Conservation (phyloP, 805 yeast species). For the Soucietia sequanensis region DNA sequence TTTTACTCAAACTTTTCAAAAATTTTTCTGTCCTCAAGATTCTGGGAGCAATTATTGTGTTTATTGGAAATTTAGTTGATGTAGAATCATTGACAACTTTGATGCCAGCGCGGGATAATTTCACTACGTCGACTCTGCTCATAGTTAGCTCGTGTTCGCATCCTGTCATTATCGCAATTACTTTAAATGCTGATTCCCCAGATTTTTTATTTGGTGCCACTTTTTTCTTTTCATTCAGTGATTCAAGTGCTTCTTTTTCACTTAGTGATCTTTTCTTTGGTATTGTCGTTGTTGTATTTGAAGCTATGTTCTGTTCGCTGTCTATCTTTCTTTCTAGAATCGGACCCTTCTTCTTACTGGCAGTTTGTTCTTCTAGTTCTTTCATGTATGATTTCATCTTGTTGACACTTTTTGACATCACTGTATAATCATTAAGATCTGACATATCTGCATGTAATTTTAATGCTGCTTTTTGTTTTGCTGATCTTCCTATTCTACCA, state of each 20-base stretch:
- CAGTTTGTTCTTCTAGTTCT: conserved; percentile 21
- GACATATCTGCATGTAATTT: conserved; percentile 69
- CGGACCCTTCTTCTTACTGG: conserved; percentile 4
- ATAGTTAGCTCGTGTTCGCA: conserved; percentile 48
- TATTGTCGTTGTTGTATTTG: conserved; percentile 2
- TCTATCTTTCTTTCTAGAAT: conserved; percentile 20
- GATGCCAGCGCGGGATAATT: conserved; percentile 57
- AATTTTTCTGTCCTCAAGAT: conserved; percentile 87
- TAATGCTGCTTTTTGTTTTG: conserved; percentile 63
- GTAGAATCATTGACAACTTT: conserved; percentile 44
- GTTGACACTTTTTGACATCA: conserved; percentile 43
- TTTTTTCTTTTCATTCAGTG: conserved; percentile 8
- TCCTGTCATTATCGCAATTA: conserved; percentile 62
- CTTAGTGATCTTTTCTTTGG: conserved; percentile 13
- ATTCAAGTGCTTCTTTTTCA: conserved; percentile 15
- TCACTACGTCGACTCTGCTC: conserved; percentile 39
- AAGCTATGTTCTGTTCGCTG: conserved; percentile 3
- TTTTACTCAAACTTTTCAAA: conserved; percentile 62
- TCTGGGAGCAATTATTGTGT: conserved; percentile 72
- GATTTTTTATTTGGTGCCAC: conserved; percentile 5
- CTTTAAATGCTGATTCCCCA: conserved; percentile 29
- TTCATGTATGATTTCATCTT: conserved; percentile 40
- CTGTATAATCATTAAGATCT: conserved; percentile 62
- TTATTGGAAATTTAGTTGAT: conserved; percentile 36
- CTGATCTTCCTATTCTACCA: conserved; percentile 43